phyloP scores from a whole-genome alignment of 257 asterid species.

The Penstemon davidsonii region DNA sequence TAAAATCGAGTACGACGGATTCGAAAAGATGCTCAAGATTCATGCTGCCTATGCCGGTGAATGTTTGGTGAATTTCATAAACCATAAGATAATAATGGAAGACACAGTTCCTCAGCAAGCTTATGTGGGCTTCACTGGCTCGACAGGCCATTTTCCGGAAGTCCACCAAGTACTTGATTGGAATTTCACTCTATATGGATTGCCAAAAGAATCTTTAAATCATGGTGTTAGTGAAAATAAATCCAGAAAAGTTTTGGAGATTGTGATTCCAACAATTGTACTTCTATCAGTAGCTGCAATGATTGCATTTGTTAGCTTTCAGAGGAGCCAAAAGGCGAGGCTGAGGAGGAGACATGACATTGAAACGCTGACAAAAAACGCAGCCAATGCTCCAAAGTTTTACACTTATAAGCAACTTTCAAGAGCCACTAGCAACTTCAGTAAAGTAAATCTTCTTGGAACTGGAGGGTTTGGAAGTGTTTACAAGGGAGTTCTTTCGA shows the following conservation, averaged over 20 bases:
- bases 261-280: conserved; percentile 37
- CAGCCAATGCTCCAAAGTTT: conserved; percentile 55
- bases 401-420: conserved; percentile 59
- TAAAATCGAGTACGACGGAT: conserved; percentile 55
- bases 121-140: conserved; percentile 61
- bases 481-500: conserved; percentile 45
- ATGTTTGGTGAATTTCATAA: conserved; percentile 34
- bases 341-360: conserved; percentile 36
- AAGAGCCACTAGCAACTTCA: conserved; percentile 50
- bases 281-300: conserved; percentile 22
- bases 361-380: conserved; percentile 47
- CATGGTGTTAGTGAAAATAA: conserved; percentile 27
- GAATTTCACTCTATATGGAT: conserved; percentile 49
- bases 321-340: conserved; percentile 30
- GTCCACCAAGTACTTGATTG: conserved; percentile 59
- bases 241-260: conserved; percentile 26
- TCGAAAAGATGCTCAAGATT: conserved; percentile 44
- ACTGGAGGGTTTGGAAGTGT: conserved; percentile 76
- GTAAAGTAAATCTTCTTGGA: conserved; percentile 57
- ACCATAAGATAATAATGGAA: conserved; percentile 43
- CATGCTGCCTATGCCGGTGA: conserved; percentile 44
- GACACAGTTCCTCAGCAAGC: conserved; percentile 48
- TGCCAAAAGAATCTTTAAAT: conserved; percentile 40
- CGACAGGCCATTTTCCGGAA: conserved; percentile 54
- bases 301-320: conserved; percentile 19